Base-by-base conservation (phyloP, 495 filamentous ascomycete genomes). In the Pseudotulostoma volvatum region DNA sequence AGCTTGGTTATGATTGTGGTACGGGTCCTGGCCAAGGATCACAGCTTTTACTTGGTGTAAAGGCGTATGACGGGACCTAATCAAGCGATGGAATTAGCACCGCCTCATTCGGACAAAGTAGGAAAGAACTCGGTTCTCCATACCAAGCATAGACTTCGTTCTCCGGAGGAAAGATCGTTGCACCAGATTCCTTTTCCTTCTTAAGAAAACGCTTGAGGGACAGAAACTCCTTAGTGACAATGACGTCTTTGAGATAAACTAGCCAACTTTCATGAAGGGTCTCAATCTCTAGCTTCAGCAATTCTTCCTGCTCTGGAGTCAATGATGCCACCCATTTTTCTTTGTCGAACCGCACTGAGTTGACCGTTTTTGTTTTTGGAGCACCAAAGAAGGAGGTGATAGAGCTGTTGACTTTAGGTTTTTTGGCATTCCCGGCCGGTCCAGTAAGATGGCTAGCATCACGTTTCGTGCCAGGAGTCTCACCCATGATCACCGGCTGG, bases 81-180 rank as follows among this genome's bases (percentile, higher is more conserved):
- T 36, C 7, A 33, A 13, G 36, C 36, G 31, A 43, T 19, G 28
- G 39, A 16, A 44, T 46, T 15, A 39, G 42, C n/a, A n/a, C n/a
- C n/a, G n/a, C n/a, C n/a, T n/a, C n/a, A n/a, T n/a, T n/a, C n/a
- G n/a, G n/a, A 33, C 14, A 34, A 37, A 19, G 16, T 25, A 18
- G 33, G 23, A 34, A 16, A 23, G 18, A 25, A 45, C 7, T 2
- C 7, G 31, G 30, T 33, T 14, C 3, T 5, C 50, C 58, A 11
- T 67, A 93, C 90, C 90, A 97, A 37, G 79, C 82, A 56, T 97
- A 97, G n/a, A 97, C 73, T 55, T 97, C 88, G 42, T 80, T 69
- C 34, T 69, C 63, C 0, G 86, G 87, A 9, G 90, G 90, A 47
- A 90, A 97, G 37, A 92, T 61, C 49, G 74, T 83, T 52, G 74